Evolutionary conservation across 1,139 yeast genomes (phyloP), one percentile per base, ranked within the genome.

Genomic region (Komagataea norvegica): DNA sequence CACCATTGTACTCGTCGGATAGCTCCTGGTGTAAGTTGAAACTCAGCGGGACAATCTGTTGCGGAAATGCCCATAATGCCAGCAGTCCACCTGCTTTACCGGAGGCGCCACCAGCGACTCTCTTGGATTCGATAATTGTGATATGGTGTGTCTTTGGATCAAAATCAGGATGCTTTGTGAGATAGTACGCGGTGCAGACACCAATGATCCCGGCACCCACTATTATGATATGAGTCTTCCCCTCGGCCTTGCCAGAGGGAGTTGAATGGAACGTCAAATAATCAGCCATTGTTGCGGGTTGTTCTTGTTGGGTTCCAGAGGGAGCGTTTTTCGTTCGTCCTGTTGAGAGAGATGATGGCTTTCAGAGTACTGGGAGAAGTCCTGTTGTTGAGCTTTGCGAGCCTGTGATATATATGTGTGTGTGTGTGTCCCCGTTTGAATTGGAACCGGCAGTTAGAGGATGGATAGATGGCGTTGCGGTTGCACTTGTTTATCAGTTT

Each of bases 181-280:
- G 62, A 54, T 80, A 91, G 61, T 85, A 91, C 2, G 97, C 97
- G 2, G 94, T 86, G 58, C 96, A 86, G 9, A 87, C 95, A 20
- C 98, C 98, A 29, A 91, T 83, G 52, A 91, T 89, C 20, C 98
- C 98, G 1, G 96, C 98, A 15, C 96, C 96, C 21, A 81, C 87
- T 30, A 83, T 79, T 39, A 81, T 70, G 36, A 81, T 81, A 54
- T 82, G 88, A 17, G 74, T 72, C 54, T 80, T 79, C 26, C 77
- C 83, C 47, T 72, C 61, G 36, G 75, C 76, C 41, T 65, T 70
- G 11, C 77, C 80, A 1, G 82, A 72, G 10, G 86, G 82, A 25
- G 55, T 53, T 2, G 74, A 64, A 20, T 65, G 56, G 47, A 67
- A 67, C 11, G 58, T 56, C 33, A 61, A 40, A 40, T 48, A 52